phyloP scores from a whole-genome alignment of 2,329 filamentous ascomycete species.

The Domatiomyces catenatus region DNA sequence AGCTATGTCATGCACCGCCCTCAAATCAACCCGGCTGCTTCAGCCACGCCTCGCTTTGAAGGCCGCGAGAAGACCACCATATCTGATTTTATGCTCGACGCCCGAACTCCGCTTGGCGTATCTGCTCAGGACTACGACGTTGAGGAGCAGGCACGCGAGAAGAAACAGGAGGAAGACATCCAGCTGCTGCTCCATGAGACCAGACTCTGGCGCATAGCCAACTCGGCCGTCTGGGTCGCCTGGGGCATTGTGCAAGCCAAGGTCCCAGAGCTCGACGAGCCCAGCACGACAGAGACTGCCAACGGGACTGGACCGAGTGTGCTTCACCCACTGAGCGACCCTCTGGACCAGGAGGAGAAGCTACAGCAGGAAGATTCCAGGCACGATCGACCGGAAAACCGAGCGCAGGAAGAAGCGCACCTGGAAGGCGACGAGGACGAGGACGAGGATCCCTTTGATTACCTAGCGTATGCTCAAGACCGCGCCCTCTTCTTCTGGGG shows the following conservation, averaged over 20 bases:
- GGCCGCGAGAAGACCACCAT: slow-evolving; percentile 16
- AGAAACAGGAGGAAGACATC: slow-evolving; percentile 51
- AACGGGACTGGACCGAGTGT: slow-evolving; percentile 1
- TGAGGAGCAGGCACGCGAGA: slow-evolving; percentile 47
- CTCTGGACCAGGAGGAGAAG: slow-evolving; percentile 13
- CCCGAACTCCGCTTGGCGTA: slow-evolving; percentile 14
- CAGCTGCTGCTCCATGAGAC: slow-evolving; percentile 61
- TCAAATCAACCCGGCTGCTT: slow-evolving; percentile 41
- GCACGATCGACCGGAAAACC: slow-evolving; percentile 12
- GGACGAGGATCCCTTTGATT: slow-evolving; percentile 72
- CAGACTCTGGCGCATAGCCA: slow-evolving; percentile 70
- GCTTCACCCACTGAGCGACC: slow-evolving; percentile 12
- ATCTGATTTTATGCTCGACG: slow-evolving; percentile 62
- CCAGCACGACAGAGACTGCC: slow-evolving; percentile 9
- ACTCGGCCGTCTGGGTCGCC: slow-evolving; percentile 79
- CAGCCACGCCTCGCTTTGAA: slow-evolving; percentile 35
- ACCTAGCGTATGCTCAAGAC: slow-evolving; percentile 79
- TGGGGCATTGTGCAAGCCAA: slow-evolving; percentile 97
- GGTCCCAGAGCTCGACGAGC: slow-evolving; percentile 52
- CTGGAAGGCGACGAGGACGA: slow-evolving; percentile 26
- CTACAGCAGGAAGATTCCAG: slow-evolving; percentile 6
- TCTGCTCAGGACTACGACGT: slow-evolving; percentile 11
- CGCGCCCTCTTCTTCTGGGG: slow-evolving; percentile 90
- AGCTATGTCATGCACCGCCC: slow-evolving; percentile 76
- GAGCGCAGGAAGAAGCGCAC: slow-evolving; percentile 7